Base-by-base conservation (phyloP, 305 asterid genomes). In the Fraxinus floribunda region DNA sequence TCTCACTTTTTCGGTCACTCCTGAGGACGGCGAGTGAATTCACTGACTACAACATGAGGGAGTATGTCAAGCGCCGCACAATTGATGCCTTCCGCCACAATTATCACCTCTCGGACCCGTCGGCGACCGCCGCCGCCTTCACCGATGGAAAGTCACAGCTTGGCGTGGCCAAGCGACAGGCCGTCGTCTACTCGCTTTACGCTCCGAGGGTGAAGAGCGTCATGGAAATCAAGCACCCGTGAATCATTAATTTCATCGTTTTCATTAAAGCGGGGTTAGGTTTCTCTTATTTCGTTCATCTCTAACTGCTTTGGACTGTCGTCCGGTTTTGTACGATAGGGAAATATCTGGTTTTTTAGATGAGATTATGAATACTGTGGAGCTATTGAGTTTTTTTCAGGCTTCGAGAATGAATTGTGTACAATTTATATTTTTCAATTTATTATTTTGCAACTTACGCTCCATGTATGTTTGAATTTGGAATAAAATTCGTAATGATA, bases 111-210 rank as follows among this genome's bases (percentile, higher is more conserved):
- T 85, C 92, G 29, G 93, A 90, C 36, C 87, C 91, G 6, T 79
- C 88, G 11, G 88, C 77, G 81, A 83, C 84, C n/a, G 78, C 88
- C 72, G 89, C 93, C 79, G 95, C 97, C 74, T 90, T 89, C 78
- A 79, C 91, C 35, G 95, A 93, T 15, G 97, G 98, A 0, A 89
- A 89, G 78, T 84, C 93, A 20, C 95, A 93, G 89, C 98, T 94
- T 39, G 87, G 76, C 35, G 87, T 94, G 20, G 95, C 95, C 77
- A 89, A 92, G 81, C 89, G 98, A 32, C 98, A 94, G 87, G 92
- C 94, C 39, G 7, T 88, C 6, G 87, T 94, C 38, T 92, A 94
- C 88, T 89, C 95, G 34, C 94, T 91, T 76, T 92, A 92, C 70
- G 85, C 94, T 5, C 93, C 98, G 24, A 74, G 79, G 32, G 84